Percentiles rank a stretch among this genome's conserved stretches.
These are phyloP conservation scores for Termitomyces sp. DNA, from an alignment of 768 basidiomycete species.

Conservation along the genomic window DNA sequence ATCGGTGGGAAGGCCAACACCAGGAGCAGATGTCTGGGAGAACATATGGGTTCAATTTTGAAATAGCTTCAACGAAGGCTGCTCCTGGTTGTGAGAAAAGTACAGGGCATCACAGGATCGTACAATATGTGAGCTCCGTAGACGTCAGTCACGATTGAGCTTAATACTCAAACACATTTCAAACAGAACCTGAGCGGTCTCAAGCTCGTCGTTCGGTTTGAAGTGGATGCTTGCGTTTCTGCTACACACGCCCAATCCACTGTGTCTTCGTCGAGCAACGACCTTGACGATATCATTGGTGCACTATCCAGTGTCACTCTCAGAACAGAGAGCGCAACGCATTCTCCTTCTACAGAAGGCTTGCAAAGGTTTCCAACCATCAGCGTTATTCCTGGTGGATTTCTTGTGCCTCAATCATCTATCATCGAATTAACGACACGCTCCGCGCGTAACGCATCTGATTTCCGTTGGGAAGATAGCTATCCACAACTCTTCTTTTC, in stretches of 20 bases:
- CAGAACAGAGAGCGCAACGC: conserved; percentile 14
- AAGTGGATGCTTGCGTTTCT: conserved; percentile 43
- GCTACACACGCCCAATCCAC: neutral
- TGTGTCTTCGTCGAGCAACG: conserved; percentile 1
- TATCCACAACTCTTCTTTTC: conserved; percentile 69
- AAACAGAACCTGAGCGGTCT: conserved; percentile 51
- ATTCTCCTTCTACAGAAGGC: conserved; percentile 12
- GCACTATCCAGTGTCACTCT: conserved; percentile 27
- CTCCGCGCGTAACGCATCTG: conserved; percentile 21
- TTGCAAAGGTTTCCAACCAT: conserved; percentile 12
- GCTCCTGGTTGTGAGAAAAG: conserved; percentile 43
- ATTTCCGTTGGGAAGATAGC: conserved; percentile 50
- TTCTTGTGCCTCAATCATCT: conserved; percentile 32
- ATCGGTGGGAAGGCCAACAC: conserved; percentile 46
- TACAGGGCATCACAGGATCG: conserved; percentile 56
- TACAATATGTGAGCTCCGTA: conserved; percentile 47
- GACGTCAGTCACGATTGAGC: neutral
- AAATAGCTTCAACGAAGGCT: conserved; percentile 44
- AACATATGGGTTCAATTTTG: conserved; percentile 58
- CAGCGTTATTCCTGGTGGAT: conserved; percentile 18
- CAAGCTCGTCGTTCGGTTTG: conserved; percentile 53
- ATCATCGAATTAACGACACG: conserved; percentile 44
- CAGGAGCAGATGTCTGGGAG: conserved; percentile 28
- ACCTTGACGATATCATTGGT: conserved; percentile 30
- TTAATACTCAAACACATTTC: neutral